Evolutionary conservation across 768 basidiomycete species (phyloP).

Genomic region (Tylopilus vinaceipallidus): DNA sequence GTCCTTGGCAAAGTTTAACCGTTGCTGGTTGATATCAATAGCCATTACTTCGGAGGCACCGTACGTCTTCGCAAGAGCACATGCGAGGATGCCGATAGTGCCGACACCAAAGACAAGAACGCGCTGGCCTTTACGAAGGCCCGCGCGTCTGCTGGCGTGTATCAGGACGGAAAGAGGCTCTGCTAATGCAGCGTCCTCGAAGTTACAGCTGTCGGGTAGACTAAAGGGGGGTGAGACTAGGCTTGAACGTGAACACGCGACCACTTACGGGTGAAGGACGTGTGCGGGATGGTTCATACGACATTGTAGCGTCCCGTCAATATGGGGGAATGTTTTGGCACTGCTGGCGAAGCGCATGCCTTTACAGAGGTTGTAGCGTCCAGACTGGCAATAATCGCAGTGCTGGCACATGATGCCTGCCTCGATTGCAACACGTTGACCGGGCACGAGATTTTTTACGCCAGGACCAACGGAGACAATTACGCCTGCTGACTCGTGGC

Average conservation of each 20-base stretch:
- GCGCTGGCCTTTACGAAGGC: constrained; percentile 50
- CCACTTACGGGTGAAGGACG: constrained; percentile 81
- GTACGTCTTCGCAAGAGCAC: constrained; percentile 67
- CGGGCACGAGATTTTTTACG: constrained; percentile 59
- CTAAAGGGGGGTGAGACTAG: constrained; percentile 37
- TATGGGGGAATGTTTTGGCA: constrained; percentile 90
- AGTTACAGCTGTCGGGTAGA: constrained; percentile 72
- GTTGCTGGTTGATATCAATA: constrained; percentile 80
- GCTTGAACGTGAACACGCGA: background rate
- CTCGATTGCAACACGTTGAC: constrained; percentile 92
- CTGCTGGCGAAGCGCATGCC: constrained; percentile 86
- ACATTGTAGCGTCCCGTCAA: constrained; percentile 87
- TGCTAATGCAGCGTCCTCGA: constrained; percentile 82
- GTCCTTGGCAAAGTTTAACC: constrained; percentile 73
- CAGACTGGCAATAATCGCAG: constrained; percentile 67
- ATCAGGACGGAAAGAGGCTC: constrained; percentile 94
- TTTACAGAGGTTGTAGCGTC: constrained; percentile 92
- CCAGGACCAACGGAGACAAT: constrained; percentile 80
- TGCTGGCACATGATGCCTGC: constrained; percentile 85
- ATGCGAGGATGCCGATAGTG: constrained; percentile 89
- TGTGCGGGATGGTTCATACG: constrained; percentile 87
- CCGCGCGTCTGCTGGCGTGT: constrained; percentile 51
- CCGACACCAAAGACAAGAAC: constrained; percentile 92
- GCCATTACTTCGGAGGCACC: constrained; percentile 76
- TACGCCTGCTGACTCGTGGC: constrained; percentile 90